Evolutionary conservation across 345 rosid species (phyloP), one percentile per base, ranked within the genome.

Genomic region (Salix purpurea): DNA sequence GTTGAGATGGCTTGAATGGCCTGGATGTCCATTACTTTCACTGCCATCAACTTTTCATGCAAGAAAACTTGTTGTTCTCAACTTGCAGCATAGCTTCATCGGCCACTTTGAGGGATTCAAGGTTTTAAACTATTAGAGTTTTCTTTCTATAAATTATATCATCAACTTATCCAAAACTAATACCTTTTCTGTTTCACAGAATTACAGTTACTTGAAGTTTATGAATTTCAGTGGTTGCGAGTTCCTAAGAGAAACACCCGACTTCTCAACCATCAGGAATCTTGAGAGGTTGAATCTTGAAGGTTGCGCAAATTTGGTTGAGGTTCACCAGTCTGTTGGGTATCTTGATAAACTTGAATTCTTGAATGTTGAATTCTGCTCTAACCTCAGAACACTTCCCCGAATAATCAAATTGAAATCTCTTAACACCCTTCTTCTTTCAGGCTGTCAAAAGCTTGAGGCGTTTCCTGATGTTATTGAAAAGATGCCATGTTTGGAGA

Each of bases 321-420:
- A 74, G 48, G 71, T 82, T 65, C 67, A 71, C 6, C 36, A 54
- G 68, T 74, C 79, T 37, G 28, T 78, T 48, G 76, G 71, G 6
- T 24, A 50, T 65, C 73, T 74, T 4, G 42, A 19, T 37, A 68
- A 56, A 48, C 78, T 82, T 26, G 40, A 71, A 37, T 34, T 36
- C 16, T 71, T 85, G 79, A 64, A 76, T 70, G 65, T 83, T 6
- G 67, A 81, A 13, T 64, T 30, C 61, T 83, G 88, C 74, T 39
- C 18, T 50, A 79, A 77, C 48, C 81, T 83, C 7, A 23, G n/a
- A 28, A 77, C 13, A 28, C 67, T 77, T 78, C 86, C 83, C 2
- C 46, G 68, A 11, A 48, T 9, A 23, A n/a, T 82, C 48, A 66
- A 54, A 21, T 44, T 79, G 72, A 65, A 36, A 30, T 73, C 80